phyloP scores from a whole-genome alignment of 768 basidiomycete genomes.

The Tulasnella sp. region DNA sequence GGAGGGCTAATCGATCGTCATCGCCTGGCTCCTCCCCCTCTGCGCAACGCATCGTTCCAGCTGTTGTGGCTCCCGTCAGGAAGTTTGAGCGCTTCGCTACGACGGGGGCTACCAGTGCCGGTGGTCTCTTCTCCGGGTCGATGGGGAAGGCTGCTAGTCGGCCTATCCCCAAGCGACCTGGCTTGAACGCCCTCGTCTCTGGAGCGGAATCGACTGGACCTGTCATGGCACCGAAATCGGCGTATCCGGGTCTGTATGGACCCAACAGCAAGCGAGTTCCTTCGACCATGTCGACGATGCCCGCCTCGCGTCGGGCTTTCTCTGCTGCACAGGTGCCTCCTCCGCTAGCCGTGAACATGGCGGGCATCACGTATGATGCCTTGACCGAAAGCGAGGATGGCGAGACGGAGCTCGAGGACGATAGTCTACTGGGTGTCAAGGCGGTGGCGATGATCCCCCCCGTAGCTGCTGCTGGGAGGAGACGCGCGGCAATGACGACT shows the following conservation, averaged over 20 bases:
- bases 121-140: slow-evolving; percentile 22
- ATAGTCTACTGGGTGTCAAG: neutral
- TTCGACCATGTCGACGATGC: neutral
- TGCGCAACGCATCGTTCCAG: slow-evolving; percentile 27
- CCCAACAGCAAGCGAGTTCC: neutral
- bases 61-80: no score
- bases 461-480: slow-evolving; percentile 29
- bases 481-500: slow-evolving; percentile 26
- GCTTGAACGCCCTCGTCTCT: neutral
- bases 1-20: slow-evolving; percentile 36
- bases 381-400: neutral
- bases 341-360: neutral
- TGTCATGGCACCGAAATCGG: neutral
- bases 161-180: neutral
- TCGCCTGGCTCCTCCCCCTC: slow-evolving; percentile 40
- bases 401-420: slow-evolving; percentile 10
- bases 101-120: slow-evolving; percentile 18
- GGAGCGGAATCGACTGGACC: neutral
- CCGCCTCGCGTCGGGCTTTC: neutral
- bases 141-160: neutral
- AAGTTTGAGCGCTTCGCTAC: slow-evolving; percentile 34
- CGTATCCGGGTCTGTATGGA: slow-evolving; percentile 7
- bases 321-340: neutral
- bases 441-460: neutral
- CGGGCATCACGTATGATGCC: neutral